phyloP scores from a whole-genome alignment of 345 rosid genomes.

The Arabis alpina region DNA sequence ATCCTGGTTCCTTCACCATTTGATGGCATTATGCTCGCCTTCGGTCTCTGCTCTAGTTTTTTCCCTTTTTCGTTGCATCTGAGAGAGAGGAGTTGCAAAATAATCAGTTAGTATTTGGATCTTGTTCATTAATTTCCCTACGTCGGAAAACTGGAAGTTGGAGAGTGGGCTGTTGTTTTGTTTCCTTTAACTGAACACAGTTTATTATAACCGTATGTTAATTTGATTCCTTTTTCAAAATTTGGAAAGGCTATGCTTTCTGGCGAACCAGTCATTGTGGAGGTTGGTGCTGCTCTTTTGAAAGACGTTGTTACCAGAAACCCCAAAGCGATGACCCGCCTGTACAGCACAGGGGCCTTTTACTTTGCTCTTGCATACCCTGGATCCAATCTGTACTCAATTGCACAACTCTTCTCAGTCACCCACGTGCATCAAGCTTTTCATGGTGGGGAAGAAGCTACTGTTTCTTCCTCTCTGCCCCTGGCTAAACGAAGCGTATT shows the following conservation, averaged over 20 bases:
- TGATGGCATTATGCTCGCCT: conserved; percentile 1
- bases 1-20: conserved; percentile 4
- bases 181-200: conserved; percentile 18
- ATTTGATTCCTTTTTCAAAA: conserved; percentile 26
- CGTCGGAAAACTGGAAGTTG: not conserved
- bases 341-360: conserved; percentile 96
- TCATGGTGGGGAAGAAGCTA: conserved; percentile 99
- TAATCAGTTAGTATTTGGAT: conserved; percentile 19
- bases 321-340: conserved; percentile 96
- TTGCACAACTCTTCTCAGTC: conserved; percentile 86
- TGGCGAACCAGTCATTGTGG: conserved; percentile 97
- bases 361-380: conserved; percentile 96
- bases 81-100: conserved; percentile 14
- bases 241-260: conserved; percentile 80
- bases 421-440: conserved; percentile 99
- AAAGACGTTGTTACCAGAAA: conserved; percentile 97
- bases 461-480: conserved; percentile 93
- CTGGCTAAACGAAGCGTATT: conserved; percentile 96
- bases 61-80: not conserved
- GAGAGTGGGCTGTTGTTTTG: conserved; percentile 12
- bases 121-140: conserved; percentile 6
- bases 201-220: conserved; percentile 6
- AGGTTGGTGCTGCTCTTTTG: conserved; percentile 89
- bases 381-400: conserved; percentile 90
- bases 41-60: conserved; percentile 18